Evolutionary conservation across 257 asterid species (phyloP).

Genomic region (Solanum medicagineum): DNA sequence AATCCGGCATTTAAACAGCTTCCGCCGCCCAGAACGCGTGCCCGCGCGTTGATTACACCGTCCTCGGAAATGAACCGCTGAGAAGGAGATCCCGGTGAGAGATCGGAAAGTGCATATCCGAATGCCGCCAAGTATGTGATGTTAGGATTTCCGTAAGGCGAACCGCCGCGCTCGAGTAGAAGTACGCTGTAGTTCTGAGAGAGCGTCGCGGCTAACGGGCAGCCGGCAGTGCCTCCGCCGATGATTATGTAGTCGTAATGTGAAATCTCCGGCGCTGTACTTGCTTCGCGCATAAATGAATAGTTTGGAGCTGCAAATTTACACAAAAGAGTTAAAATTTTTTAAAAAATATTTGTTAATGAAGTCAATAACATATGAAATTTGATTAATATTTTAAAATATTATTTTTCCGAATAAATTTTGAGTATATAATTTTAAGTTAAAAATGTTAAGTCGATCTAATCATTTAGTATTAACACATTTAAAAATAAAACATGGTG

Average conservation of each 20-base stretch:
- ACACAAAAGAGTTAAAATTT: background rate
- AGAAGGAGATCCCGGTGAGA: conserved; percentile 47
- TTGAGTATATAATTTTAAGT: too few relatives aligned
- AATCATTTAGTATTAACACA: background rate
- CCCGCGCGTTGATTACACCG: conserved; percentile 61
- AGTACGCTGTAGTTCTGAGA: conserved; percentile 48
- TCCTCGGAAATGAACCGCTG: conserved; percentile 76
- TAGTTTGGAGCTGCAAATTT: conserved; percentile 31
- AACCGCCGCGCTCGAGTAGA: conserved; percentile 73
- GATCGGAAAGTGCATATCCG: conserved; percentile 51
- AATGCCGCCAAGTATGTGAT: conserved; percentile 44
- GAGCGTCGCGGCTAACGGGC: conserved; percentile 83
- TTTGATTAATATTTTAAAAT: too few relatives aligned
- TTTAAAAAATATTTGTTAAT: background rate
- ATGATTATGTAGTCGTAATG: conserved; percentile 61
- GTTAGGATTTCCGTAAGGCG: conserved; percentile 60
- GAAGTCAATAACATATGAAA: too few relatives aligned
- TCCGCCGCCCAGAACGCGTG: conserved; percentile 61
- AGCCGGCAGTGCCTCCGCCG: conserved; percentile 83
- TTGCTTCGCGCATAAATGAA: conserved; percentile 49
- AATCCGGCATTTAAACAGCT: conserved; percentile 73
- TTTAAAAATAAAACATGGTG: background rate
- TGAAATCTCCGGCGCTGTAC: conserved; percentile 39
- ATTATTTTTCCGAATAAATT: too few relatives aligned
- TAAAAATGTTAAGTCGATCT: background rate